phyloP scores from a whole-genome alignment of 768 basidiomycete genomes.

The Mycena albidolilacea region DNA sequence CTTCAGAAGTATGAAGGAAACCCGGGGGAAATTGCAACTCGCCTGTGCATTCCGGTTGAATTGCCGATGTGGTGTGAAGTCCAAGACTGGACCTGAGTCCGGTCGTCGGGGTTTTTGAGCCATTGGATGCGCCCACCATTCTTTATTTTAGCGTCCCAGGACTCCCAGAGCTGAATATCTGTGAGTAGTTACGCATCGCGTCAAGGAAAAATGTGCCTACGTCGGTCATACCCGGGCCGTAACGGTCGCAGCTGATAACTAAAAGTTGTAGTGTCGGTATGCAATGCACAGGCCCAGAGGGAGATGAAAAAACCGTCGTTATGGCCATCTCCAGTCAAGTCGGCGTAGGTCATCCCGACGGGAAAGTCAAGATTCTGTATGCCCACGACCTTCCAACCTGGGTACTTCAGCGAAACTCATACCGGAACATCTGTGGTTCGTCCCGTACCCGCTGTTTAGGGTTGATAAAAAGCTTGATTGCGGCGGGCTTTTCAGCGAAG shows the following conservation, averaged over 20 bases:
- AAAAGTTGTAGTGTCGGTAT: background rate
- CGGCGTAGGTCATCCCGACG: slow-evolving; percentile 12
- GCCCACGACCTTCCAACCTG: slow-evolving; percentile 14
- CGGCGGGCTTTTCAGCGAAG: slow-evolving; percentile 10
- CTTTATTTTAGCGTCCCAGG: slow-evolving; percentile 18
- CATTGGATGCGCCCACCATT: slow-evolving; percentile 22
- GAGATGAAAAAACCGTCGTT: slow-evolving; percentile 7
- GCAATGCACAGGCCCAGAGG: background rate
- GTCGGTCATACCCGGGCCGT: slow-evolving; percentile 17
- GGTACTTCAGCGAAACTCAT: background rate
- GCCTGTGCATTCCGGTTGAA: slow-evolving; percentile 23
- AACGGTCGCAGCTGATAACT: slow-evolving; percentile 26
- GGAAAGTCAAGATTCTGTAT: slow-evolving; percentile 16
- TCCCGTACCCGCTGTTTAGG: slow-evolving; percentile 12
- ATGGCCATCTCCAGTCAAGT: slow-evolving; percentile 11
- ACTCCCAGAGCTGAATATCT: slow-evolving; percentile 16
- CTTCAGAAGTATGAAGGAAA: background rate
- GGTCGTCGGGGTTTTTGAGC: slow-evolving; percentile 12
- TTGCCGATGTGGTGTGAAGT: slow-evolving; percentile 14
- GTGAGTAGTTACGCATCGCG: background rate
- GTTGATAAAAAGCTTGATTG: slow-evolving; percentile 20
- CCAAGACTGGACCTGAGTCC: background rate
- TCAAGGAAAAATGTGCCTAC: background rate
- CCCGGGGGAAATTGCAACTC: background rate
- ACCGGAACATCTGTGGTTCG: background rate